Base-by-base conservation (phyloP, 192 early-diverging fungal genomes). In the Backusella australiensis region DNA sequence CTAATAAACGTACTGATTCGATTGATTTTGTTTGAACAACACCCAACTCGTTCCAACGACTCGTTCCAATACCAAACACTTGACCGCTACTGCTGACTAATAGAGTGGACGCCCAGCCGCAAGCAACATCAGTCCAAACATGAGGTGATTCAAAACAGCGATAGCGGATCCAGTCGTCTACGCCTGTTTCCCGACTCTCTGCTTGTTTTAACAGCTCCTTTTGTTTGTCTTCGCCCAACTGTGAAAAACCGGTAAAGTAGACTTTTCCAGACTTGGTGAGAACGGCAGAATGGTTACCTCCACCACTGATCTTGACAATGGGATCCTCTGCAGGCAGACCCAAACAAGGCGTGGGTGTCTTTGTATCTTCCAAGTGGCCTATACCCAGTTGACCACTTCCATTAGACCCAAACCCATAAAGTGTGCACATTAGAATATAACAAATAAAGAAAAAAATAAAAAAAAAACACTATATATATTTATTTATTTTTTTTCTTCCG, bases 31-130 rank as follows among this genome's bases (percentile, higher is more conserved):
- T 73, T 6, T 74, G 49, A 36, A 85, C 84, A 26, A 77, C 81
- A 29, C 85, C 88, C 2, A 93, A 71, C 56, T 89, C 87, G 6
- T 89, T 87, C 83, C 75, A 86, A 1, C 74, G 42, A 6, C 90
- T 85, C 5, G 84, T 85, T 21, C 92, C 92, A 74, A 87, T 86
- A 1, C 80, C 86, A 67, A 76, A 92, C 6, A 91, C 85, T 21
- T 76, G 36, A 4, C 78, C 76, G 1, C 1, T 6, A 3, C 38
- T 36, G 32, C 56, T 63, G 15, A 75, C 67, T 34, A 76, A 69
- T 12, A 90, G 69, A 2, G 90, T 91, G 39, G 85, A 85, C 4
- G 88, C 82, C 91, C 91, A 93, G 3, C 92, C 92, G 75, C 92
- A 92, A 0, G 84, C 83, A 4, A 90, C 86, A 34, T 83, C 82